phyloP scores from a whole-genome alignment of 345 rosid species.

The Bruguiera parviflora region DNA sequence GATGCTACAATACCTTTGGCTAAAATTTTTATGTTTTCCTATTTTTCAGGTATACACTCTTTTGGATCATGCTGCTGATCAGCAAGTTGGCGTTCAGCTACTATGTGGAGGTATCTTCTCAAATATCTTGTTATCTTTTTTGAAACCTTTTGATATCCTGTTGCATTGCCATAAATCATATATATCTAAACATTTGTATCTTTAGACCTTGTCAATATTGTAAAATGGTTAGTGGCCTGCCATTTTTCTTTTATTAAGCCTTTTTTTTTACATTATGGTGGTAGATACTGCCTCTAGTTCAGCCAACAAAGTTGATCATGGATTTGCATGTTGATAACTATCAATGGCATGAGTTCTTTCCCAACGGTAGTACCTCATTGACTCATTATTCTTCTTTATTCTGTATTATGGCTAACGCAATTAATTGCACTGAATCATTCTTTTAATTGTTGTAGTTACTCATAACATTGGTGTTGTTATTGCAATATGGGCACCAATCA shows the following conservation, averaged over 20 bases:
- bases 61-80: constrained; percentile 85
- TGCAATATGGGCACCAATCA: constrained; percentile 91
- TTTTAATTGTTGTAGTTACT: constrained; percentile 48
- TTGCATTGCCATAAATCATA: neutral
- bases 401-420: neutral
- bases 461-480: constrained; percentile 79
- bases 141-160: neutral
- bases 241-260: neutral
- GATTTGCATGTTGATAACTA: constrained; percentile 49
- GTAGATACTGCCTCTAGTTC: constrained; percentile 80
- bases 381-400: constrained; percentile 1
- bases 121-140: constrained; percentile 13
- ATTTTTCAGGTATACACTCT: constrained; percentile 72
- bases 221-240: neutral
- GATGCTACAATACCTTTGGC: constrained; percentile 9
- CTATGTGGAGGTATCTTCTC: constrained; percentile 76
- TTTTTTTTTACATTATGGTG: constrained; percentile 20
- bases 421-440: constrained; percentile 18
- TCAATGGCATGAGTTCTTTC: constrained; percentile 92
- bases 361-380: constrained; percentile 46
- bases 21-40: constrained; percentile 17
- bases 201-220: no score
- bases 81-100: constrained; percentile 98
- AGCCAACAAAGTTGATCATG: constrained; percentile 82
- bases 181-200: no score